Conservation (phyloP, 2,329 filamentous ascomycete genomes). For the Calonectria naviculata region DNA sequence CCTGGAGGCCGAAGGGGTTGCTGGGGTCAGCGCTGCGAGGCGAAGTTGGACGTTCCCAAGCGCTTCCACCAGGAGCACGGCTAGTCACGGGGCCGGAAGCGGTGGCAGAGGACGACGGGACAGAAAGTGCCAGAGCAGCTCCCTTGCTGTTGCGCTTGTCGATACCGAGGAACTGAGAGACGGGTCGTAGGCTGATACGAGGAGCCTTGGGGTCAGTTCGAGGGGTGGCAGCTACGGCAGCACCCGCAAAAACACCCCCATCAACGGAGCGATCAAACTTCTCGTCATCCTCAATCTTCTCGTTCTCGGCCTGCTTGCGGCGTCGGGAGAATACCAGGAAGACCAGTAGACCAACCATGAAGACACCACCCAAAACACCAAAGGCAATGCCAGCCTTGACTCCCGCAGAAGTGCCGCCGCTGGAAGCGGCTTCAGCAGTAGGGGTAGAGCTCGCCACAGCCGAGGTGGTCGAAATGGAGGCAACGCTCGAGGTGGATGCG, state of each 20-base stretch:
- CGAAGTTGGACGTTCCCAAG: conserved; percentile 62
- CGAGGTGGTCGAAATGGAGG: conserved; percentile 26
- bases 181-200: conserved; percentile 85
- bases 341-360: conserved; percentile 73
- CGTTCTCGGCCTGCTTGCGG: conserved; percentile 72
- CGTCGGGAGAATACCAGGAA: conserved; percentile 78
- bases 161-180: conserved; percentile 78
- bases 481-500: conserved; percentile 18
- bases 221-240: conserved; percentile 24
- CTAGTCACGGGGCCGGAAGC: conserved; percentile 31
- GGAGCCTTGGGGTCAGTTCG: conserved; percentile 70
- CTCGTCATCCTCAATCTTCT: conserved; percentile 68
- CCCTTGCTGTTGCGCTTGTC: conserved; percentile 64
- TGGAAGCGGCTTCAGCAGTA: conserved; percentile 29
- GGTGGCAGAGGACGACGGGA: conserved; percentile 36
- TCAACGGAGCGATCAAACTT: conserved; percentile 62
- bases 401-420: conserved; percentile 46
- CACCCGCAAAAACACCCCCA: conserved; percentile 31
- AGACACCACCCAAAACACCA: conserved; percentile 78
- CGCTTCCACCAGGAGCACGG: conserved; percentile 47
- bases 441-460: conserved; percentile 34
- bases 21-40: conserved; percentile 61
- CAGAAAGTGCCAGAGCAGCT: conserved; percentile 52
- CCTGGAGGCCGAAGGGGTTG: conserved; percentile 79
- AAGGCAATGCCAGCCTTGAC: conserved; percentile 86